Conservation (phyloP, 1,284 basidiomycete species). For the Omphalotus olearius region DNA sequence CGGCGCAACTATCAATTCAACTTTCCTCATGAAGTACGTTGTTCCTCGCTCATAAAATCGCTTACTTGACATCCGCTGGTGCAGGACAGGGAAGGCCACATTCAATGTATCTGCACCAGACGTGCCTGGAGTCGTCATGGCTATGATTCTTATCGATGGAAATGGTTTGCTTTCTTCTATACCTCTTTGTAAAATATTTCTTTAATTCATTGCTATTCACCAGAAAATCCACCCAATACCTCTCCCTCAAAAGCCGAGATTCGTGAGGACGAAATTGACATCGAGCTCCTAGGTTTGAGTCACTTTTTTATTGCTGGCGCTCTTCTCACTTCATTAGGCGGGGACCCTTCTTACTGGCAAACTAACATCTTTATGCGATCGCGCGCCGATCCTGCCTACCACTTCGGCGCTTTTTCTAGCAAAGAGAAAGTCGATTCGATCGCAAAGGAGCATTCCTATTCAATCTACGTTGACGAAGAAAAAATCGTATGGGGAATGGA, state of each 20-base stretch:
- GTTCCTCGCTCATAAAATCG: neutral
- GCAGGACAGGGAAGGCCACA: constrained; percentile 30
- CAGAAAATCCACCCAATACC: neutral
- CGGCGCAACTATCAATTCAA: constrained; percentile 42
- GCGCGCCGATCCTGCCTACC: constrained; percentile 27
- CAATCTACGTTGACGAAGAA: constrained; percentile 38
- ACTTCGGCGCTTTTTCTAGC: constrained; percentile 35
- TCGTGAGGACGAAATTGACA: constrained; percentile 39
- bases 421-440: constrained; percentile 25
- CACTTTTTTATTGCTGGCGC: neutral
- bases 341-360: constrained; percentile 37
- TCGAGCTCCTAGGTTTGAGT: constrained; percentile 36
- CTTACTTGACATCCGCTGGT: neutral
- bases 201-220: neutral
- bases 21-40: constrained; percentile 31
- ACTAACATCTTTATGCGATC: constrained; percentile 40
- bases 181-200: too few relatives aligned
- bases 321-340: neutral
- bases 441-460: constrained; percentile 30
- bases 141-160: constrained; percentile 36
- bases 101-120: constrained; percentile 29
- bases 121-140: constrained; percentile 34
- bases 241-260: neutral
- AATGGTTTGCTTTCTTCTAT: neutral
- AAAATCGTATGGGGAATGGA: constrained; percentile 42